A percentile compares a stretch with the other conserved stretches of the same genome.
These are phyloP conservation scores for Trypanosoma scelopori DNA, from an alignment of 208 protist genomes.

Conservation along the genomic window DNA sequence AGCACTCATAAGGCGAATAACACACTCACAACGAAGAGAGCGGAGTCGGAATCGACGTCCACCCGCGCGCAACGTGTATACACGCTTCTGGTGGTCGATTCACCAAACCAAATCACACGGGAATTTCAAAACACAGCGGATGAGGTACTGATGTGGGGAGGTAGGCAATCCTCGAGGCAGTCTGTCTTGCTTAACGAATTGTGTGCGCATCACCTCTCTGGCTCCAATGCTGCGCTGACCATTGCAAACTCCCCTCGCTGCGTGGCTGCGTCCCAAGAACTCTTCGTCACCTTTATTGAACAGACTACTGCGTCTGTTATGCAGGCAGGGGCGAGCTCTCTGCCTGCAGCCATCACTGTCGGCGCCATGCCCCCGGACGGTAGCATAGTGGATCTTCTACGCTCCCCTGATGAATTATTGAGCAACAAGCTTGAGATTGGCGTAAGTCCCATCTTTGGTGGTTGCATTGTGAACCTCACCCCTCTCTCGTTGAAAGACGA, in stretches of 20 bases:
- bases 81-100: neutral
- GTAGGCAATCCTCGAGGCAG: neutral
- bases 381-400: conserved; percentile 34
- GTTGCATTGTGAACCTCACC: conserved; percentile 31
- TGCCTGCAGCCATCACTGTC: conserved; percentile 22
- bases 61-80: neutral
- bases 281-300: conserved; percentile 28
- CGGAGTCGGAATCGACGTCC: too few relatives aligned
- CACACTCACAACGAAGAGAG: too few relatives aligned
- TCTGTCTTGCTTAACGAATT: conserved; percentile 1
- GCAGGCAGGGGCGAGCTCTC: conserved; percentile 23
- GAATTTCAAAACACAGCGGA: neutral
- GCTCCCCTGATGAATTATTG: conserved; percentile 4
- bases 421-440: conserved; percentile 16
- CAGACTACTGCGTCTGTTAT: conserved; percentile 16
- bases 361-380: conserved; percentile 34
- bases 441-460: conserved; percentile 42
- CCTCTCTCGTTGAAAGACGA: conserved; percentile 25
- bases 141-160: neutral
- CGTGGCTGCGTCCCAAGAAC: conserved; percentile 36
- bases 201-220: conserved; percentile 8
- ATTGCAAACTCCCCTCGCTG: conserved; percentile 36
- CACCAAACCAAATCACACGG: neutral
- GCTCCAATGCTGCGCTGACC: conserved; percentile 37
- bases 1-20: too few relatives aligned